Percentiles rank a stretch among this genome's conserved stretches.
Conservation (phyloP, 768 basidiomycete genomes). For the Xerocomus potaroensis region DNA sequence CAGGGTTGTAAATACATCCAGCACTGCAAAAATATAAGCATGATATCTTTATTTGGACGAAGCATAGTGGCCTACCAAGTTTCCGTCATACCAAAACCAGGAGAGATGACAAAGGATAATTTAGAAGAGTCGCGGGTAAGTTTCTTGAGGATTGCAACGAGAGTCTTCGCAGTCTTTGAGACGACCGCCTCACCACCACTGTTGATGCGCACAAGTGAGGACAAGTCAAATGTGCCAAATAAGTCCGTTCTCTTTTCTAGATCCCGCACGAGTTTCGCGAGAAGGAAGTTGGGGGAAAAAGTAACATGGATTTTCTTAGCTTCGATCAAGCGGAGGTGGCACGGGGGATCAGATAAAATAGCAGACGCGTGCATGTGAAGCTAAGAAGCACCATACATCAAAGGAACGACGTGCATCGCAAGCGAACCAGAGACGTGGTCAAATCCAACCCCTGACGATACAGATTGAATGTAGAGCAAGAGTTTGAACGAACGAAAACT, state of each 20-base stretch:
- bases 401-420: constrained; percentile 35
- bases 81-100: constrained; percentile 44
- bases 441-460: constrained; percentile 33
- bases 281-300: constrained; percentile 41
- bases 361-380: constrained; percentile 14
- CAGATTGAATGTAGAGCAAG: not conserved
- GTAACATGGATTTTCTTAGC: constrained; percentile 29
- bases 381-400: constrained; percentile 24
- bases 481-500: not conserved
- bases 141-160: constrained; percentile 29
- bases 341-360: constrained; percentile 14
- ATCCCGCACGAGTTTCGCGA: constrained; percentile 37
- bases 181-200: constrained; percentile 43
- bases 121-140: constrained; percentile 15
- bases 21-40: constrained; percentile 16
- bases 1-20: constrained; percentile 34
- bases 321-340: constrained; percentile 27
- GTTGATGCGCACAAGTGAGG: constrained; percentile 32
- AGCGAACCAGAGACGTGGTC: constrained; percentile 41
- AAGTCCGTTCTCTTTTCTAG: constrained; percentile 19
- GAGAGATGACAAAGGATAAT: constrained; percentile 19
- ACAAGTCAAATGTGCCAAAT: constrained; percentile 30
- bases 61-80: constrained; percentile 26
- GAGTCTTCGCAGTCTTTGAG: constrained; percentile 33
- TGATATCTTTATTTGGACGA: not conserved